These are phyloP conservation scores for Paraurostyla sp. DNA, from an alignment of 73 alveolate species.

Conservation along the genomic window DNA sequence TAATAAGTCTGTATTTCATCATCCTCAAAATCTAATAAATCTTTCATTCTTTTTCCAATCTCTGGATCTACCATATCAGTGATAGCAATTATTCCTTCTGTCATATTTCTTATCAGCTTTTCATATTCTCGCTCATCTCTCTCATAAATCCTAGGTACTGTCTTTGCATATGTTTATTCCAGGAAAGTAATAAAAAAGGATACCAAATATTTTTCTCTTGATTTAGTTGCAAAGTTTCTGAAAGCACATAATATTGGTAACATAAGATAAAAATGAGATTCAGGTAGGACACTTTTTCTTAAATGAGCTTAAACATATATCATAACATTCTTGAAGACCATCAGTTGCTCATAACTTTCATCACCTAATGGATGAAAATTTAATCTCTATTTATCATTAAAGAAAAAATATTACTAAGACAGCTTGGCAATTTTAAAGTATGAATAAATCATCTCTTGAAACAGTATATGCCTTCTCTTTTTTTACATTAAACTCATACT, in stretches of 20 bases:
- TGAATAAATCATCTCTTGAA: conserved; percentile 66
- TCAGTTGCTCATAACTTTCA: conserved; percentile 51
- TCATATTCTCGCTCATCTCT: conserved; percentile 66
- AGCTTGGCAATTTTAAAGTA: conserved; percentile 34
- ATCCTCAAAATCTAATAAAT: conserved; percentile 65
- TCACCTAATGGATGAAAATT: conserved; percentile 69
- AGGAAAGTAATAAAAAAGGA: conserved; percentile 40
- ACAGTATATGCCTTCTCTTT: conserved; percentile 62
- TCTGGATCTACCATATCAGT: conserved; percentile 45
- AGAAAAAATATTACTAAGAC: background rate
- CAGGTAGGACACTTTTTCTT: conserved; percentile 31
- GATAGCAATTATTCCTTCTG: conserved; percentile 23
- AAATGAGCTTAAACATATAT: conserved; percentile 58
- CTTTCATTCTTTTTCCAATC: conserved; percentile 34
- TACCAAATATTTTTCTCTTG: conserved; percentile 45
- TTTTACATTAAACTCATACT: conserved; percentile 57
- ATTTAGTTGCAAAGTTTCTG: conserved; percentile 49
- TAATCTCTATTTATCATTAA: background rate
- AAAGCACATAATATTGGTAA: conserved; percentile 49
- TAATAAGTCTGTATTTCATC: conserved; percentile 46
- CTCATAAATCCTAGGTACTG: conserved; percentile 62
- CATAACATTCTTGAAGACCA: conserved; percentile 56
- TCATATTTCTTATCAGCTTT: background rate
- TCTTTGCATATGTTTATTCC: background rate
- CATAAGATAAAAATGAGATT: background rate